Evolutionary conservation across 202 grass and related monocot genomes (phyloP), one percentile per base, ranked within the genome.

Genomic region (Panicum hallii): DNA sequence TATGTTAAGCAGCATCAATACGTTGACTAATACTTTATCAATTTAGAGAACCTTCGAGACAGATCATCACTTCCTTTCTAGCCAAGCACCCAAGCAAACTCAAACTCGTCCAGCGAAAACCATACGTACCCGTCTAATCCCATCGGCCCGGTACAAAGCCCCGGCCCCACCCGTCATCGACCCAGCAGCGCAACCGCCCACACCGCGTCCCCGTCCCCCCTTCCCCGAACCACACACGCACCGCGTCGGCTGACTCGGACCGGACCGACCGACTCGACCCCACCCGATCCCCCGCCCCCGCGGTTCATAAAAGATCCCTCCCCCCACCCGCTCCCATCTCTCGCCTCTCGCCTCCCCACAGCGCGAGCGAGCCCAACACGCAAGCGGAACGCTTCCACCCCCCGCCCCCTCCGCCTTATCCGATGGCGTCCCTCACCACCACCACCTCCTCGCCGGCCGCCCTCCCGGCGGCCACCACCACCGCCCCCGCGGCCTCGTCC

Each of bases 351-450:
- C 44, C 63, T 34, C 49, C 63, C 72, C 75, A 44, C 52, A 70
- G 58, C 82, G 70, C 89, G 80, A 75, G 71, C 71, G 67, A 80
- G 82, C 84, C 80, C 70, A 74, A 75, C 89, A 87, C 84, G 85
- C 89, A 66, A 49, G 44, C 85, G 81, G 69, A 72, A 64, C 86
- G 54, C 79, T n/a, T 75, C 19, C 13, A 32, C 9, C 11, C 20
- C n/a, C 19, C 5, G 9, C 43, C 0, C 60, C 7, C 16, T 41
- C 34, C 68, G 56, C 81, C 85, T 88, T 88, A 85, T 88, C 89
- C 74, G 83, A 90, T 90, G 89, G 89, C 89, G 63, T 87, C 81
- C 54, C 75, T 87, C 89, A 90, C 88, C 79, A 86, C 88, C 83
- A 83, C 88, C 78, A 73, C 89, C 75, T 76, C 89, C 80, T 90